Conservation (phyloP, 116 monocot species). For the Dioscorea cayenensis region DNA sequence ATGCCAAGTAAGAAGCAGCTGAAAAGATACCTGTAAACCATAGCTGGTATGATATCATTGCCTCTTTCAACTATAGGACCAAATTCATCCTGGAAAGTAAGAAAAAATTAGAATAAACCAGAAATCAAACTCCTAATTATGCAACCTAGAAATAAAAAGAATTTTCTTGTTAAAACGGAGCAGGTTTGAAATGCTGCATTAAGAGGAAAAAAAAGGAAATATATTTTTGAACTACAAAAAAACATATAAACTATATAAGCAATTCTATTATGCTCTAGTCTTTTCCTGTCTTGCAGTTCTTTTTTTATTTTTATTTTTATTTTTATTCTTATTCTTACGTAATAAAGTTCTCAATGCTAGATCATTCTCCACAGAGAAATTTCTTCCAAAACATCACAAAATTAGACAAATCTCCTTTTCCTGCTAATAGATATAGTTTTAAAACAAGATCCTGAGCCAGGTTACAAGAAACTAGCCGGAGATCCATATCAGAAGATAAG, state of each 20-base stretch:
- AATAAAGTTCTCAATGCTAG: too few relatives aligned
- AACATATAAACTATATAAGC: not conserved
- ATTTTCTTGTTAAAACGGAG: not conserved
- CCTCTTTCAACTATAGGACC: not conserved
- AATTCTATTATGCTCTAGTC: not conserved
- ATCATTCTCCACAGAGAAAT: too few relatives aligned
- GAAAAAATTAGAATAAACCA: not conserved
- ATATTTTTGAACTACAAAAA: too few relatives aligned
- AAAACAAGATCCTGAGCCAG: not conserved
- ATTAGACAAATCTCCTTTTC: not conserved
- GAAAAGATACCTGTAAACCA: conserved; percentile 4
- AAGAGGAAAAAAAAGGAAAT: too few relatives aligned
- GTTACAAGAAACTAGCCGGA: not conserved
- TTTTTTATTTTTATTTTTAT: too few relatives aligned
- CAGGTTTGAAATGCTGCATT: not conserved
- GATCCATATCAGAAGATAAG: not conserved
- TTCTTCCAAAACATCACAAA: too few relatives aligned
- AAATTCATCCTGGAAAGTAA: conserved; percentile 4
- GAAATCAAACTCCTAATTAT: too few relatives aligned
- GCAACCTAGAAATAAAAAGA: not conserved
- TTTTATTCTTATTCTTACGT: too few relatives aligned
- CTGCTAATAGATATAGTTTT: not conserved
- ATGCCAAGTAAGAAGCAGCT: not conserved
- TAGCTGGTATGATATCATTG: conserved; percentile 4
- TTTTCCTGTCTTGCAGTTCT: not conserved